Conservation (phyloP, 2,329 filamentous ascomycete species). For the Alternaria arborescens region DNA sequence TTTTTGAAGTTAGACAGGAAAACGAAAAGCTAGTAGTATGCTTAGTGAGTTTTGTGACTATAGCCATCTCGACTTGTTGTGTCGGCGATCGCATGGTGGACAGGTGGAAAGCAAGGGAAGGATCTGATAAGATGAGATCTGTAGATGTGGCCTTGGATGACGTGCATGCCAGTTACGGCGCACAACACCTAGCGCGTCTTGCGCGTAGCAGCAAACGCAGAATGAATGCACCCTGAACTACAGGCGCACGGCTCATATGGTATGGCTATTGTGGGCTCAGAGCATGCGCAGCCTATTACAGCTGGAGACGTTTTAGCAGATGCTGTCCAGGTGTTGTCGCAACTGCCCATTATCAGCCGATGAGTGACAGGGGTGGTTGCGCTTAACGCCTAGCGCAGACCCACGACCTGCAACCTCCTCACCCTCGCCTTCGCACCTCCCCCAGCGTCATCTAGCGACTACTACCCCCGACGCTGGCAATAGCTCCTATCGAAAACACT, state of each 20-base stretch:
- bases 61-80: neutral
- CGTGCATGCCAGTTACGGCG: conserved; percentile 27
- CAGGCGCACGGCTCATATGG: neutral
- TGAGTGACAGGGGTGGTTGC: conserved; percentile 7
- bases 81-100: conserved; percentile 4
- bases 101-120: conserved; percentile 8
- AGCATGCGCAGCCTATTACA: neutral
- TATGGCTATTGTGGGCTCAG: neutral
- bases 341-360: conserved; percentile 26
- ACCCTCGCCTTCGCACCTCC: conserved; percentile 34
- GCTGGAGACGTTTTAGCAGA: neutral
- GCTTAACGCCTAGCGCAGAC: conserved; percentile 14
- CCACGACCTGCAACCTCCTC: conserved; percentile 27
- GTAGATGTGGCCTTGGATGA: conserved; percentile 26
- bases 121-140: conserved; percentile 34
- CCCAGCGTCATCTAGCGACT: conserved; percentile 30
- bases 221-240: neutral
- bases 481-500: conserved; percentile 3
- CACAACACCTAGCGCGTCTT: conserved; percentile 14
- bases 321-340: neutral
- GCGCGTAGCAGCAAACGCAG: conserved; percentile 8
- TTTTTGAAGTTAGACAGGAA: too few species aligned
- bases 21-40: neutral
- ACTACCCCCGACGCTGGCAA: conserved; percentile 19
- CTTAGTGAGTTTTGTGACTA: neutral